Conservation (phyloP, 495 filamentous ascomycete species). For the Haplographium delicatum region DNA sequence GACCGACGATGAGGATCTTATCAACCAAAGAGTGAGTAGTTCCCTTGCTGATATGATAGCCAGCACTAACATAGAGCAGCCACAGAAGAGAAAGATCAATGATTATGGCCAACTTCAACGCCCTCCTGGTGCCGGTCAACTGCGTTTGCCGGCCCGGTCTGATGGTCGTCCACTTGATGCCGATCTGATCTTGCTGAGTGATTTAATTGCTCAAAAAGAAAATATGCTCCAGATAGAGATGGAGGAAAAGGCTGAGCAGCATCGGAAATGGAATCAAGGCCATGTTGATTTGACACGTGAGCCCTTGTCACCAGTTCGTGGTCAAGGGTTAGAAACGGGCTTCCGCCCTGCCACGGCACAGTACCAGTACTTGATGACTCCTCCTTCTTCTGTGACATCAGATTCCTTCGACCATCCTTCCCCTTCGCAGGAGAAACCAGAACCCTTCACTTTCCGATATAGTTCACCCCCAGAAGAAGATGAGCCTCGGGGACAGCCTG, state of each 20-base stretch:
- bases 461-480: slow-evolving; percentile 26
- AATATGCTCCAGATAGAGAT: slow-evolving; percentile 72
- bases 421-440: slow-evolving; percentile 19
- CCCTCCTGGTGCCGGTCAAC: slow-evolving; percentile 47
- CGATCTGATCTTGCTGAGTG: slow-evolving; percentile 71
- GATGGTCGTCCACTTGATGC: slow-evolving; percentile 65
- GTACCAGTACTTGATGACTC: slow-evolving; percentile 80
- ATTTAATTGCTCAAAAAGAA: slow-evolving; percentile 75
- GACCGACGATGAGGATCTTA: slow-evolving; percentile 88
- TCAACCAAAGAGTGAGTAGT: slow-evolving; percentile 78
- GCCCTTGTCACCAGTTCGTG: slow-evolving; percentile 67
- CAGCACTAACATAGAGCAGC: slow-evolving; percentile 30
- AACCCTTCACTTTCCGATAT: slow-evolving; percentile 23
- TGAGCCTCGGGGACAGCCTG: slow-evolving; percentile 35
- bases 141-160: slow-evolving; percentile 64
- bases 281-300: slow-evolving; percentile 79
- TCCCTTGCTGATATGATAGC: background rate
- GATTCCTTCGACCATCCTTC: slow-evolving; percentile 39
- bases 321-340: slow-evolving; percentile 47
- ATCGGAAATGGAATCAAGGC: slow-evolving; percentile 79
- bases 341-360: slow-evolving; percentile 78
- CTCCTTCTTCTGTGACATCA: slow-evolving; percentile 73
- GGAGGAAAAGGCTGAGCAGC: slow-evolving; percentile 72
- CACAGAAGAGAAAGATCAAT: slow-evolving; percentile 64
- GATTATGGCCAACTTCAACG: slow-evolving; percentile 52